These are phyloP conservation scores for Trichoderma reesei DNA, from an alignment of 495 filamentous ascomycete species.

Conservation along the genomic window DNA sequence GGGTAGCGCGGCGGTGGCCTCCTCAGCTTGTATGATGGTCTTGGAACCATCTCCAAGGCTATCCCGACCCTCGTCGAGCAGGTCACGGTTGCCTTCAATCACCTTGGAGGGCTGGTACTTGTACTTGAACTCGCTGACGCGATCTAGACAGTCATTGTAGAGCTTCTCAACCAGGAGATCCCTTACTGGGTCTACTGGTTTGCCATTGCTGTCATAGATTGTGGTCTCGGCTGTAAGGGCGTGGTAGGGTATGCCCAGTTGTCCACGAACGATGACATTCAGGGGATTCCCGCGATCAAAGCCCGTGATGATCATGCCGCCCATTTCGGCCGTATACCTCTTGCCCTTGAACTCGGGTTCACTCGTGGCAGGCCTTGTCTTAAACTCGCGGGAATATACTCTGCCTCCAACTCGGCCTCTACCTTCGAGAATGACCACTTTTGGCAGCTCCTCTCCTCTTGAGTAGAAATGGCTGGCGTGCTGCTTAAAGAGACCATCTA, in stretches of 20 bases:
- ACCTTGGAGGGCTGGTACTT: slow-evolving; percentile 56
- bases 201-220: slow-evolving; percentile 82
- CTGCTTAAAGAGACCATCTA: slow-evolving; percentile 74
- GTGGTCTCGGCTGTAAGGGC: slow-evolving; percentile 73
- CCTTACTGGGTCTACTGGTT: slow-evolving; percentile 63
- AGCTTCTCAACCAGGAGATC: slow-evolving; percentile 80
- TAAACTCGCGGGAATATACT: slow-evolving; percentile 83
- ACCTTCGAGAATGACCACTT: slow-evolving; percentile 78
- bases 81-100: slow-evolving; percentile 72
- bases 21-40: slow-evolving; percentile 63
- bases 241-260: slow-evolving; percentile 82
- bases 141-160: slow-evolving; percentile 87
- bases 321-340: slow-evolving; percentile 84
- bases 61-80: slow-evolving; percentile 78
- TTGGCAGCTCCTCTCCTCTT: slow-evolving; percentile 53
- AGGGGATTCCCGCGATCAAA: slow-evolving; percentile 93
- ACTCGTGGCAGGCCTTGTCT: slow-evolving; percentile 22
- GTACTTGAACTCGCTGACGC: slow-evolving; percentile 80
- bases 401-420: slow-evolving; percentile 82
- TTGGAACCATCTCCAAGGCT: slow-evolving; percentile 58
- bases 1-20: slow-evolving; percentile 37
- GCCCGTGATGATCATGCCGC: slow-evolving; percentile 93
- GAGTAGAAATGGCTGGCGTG: slow-evolving; percentile 55
- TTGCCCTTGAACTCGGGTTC: slow-evolving; percentile 39
- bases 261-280: slow-evolving; percentile 79